A percentile compares a stretch with the other conserved stretches of the same genome.
These are phyloP conservation scores for Xylaria sp. DNA, from an alignment of 2,329 filamentous ascomycete species.

Conservation along the genomic window DNA sequence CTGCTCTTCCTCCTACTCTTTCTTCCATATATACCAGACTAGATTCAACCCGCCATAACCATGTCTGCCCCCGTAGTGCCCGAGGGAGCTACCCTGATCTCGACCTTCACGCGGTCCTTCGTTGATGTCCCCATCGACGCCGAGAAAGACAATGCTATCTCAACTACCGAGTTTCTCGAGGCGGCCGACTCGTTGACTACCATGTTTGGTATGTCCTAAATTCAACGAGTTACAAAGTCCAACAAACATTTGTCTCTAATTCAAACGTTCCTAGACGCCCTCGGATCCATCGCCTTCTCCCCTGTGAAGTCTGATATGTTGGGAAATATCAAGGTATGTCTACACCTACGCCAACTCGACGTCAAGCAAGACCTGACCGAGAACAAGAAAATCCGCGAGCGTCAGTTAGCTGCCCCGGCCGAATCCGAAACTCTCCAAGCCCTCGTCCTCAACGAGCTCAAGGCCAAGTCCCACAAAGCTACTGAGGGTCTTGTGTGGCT, in stretches of 20 bases:
- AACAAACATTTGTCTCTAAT: constrained; percentile 19
- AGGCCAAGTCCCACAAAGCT: constrained; percentile 86
- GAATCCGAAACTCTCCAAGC: constrained; percentile 87
- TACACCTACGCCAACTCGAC: constrained; percentile 2
- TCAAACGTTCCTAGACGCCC: constrained; percentile 59
- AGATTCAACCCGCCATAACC: constrained; percentile 42
- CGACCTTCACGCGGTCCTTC: constrained; percentile 86
- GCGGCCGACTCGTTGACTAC: constrained; percentile 87
- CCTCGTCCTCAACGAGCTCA: constrained; percentile 86
- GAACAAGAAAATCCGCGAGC: constrained; percentile 84
- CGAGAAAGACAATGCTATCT: constrained; percentile 78
- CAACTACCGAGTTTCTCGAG: constrained; percentile 88
- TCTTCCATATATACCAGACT: not conserved
- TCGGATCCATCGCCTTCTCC: constrained; percentile 80
- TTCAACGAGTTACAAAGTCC: not conserved
- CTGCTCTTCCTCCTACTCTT: not conserved
- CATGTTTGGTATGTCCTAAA: constrained; percentile 76
- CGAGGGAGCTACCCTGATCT: constrained; percentile 81
- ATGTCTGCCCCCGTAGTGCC: constrained; percentile 67
- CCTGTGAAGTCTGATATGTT: constrained; percentile 92
- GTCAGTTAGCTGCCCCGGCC: constrained; percentile 79
- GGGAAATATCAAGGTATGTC: constrained; percentile 85
- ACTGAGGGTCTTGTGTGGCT: constrained; percentile 94
- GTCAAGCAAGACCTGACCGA: constrained; percentile 34
- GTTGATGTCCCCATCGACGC: constrained; percentile 80